Evolutionary conservation across 371 early-diverging fungal species (phyloP), one percentile per base, ranked within the genome.

Genomic region (Mucor piriformis): DNA sequence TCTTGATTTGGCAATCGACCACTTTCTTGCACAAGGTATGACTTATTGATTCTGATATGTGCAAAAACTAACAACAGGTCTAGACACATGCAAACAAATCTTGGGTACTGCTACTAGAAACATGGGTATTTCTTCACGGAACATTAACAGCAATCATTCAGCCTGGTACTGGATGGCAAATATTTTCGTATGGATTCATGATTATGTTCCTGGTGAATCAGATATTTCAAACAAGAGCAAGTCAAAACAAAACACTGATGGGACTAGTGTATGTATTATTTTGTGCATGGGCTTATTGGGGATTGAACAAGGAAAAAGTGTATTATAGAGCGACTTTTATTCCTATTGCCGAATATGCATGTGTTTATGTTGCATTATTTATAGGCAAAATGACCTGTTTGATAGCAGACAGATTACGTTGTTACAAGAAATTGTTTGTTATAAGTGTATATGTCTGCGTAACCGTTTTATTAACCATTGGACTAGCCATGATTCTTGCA

Each of bases 1-100:
- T 77, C 16, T 54, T 77, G 13, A 54, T 77, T 35, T 77, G 78
- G 78, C 78, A 77, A 58, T 77, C 78, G 10, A 64, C 78, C 3
- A 72, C 65, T 7, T 72, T 77, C 48, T 51, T 72, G 13, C 74
- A 74, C 44, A 59, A 60, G 52, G 72, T 74, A 66, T 61, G 32
- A 21, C 8, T 49, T 20, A 16, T 10, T 10, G 2, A 5, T 38
- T n/a, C 12, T n/a, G 13, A 11, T 10, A 8, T 5, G n/a, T 13
- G 7, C 6, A 6, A 4, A 27, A 24, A 7, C 24, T 25, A 23
- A 18, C 6, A 42, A 8, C 21, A 34, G 24, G 15, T 20, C 35
- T 37, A 76, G 73, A 70, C 67, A 32, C 78, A 77, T 63, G 69
- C 73, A 8, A 65, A 74, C 57, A 70, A 63, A 37, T 52, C 68